Evolutionary conservation across 2,329 filamentous ascomycete genomes (phyloP), one percentile per base, ranked within the genome.

Genomic region (Fusarium lateritium): DNA sequence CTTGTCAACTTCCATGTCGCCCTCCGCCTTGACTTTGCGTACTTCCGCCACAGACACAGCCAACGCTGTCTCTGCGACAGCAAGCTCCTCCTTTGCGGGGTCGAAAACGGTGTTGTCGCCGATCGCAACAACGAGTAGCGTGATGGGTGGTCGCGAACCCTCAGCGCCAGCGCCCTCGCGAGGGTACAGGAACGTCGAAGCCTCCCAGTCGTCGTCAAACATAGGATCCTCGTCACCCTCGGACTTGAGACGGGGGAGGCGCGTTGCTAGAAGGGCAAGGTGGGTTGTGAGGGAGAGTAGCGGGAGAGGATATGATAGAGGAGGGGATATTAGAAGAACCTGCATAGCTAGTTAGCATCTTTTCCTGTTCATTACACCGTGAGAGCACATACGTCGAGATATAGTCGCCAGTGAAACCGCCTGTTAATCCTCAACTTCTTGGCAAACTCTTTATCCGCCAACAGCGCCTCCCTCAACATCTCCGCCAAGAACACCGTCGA

Each of bases 121-220:
- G 1, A 97, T 91, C 5, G 92, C 89, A 79, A 97, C 92, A 57
- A 98, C 94, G 13, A 99, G 90, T 21, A 99, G 86, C 5, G 95
- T 98, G 57, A 99, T 88, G 1, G 96, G 94, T 6, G 96, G 96
- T 49, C 91, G 88, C 13, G 83, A 77, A 0, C 74, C 73, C 3
- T 69, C 72, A 19, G 76, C 71, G 22, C 73, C 66, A 6, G 71
- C 74, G 34, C 72, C 75, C 15, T 79, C 77, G 62, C 85, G 86
- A 2, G 90, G 87, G 81, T 97, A 99, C 31, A 99, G 83, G 59
- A 89, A 90, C 19, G 89, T 86, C 2, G 94, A 90, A 17, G 92
- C 92, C 69, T 92, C 93, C 96, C 96, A 99, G 82, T 99, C 96
- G 81, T 99, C 96, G 82, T 98, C 92, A 81, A 99, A 99, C 77